Evolutionary conservation across 2,329 filamentous ascomycete genomes (phyloP).

Genomic region (Fusarium compactum): DNA sequence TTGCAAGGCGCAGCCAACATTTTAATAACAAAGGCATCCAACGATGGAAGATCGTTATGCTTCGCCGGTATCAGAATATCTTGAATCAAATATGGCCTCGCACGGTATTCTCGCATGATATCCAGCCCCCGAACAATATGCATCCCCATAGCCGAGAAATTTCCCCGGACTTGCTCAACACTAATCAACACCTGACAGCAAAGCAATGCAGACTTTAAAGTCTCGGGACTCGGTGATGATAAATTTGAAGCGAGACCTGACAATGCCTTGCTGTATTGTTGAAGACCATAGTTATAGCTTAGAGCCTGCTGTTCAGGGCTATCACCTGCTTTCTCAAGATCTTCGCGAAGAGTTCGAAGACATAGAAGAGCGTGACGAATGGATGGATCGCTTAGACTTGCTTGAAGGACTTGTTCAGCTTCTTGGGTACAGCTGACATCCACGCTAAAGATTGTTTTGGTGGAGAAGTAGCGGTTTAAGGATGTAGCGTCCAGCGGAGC

Average conservation of each 20-base stretch:
- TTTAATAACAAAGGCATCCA: slow-evolving; percentile 59
- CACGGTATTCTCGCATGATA: slow-evolving; percentile 58
- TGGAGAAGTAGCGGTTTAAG: slow-evolving; percentile 57
- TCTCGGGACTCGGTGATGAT: slow-evolving; percentile 48
- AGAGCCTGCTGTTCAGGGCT: slow-evolving; percentile 44
- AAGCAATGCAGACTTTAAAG: slow-evolving; percentile 55
- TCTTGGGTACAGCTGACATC: slow-evolving; percentile 54
- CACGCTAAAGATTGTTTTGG: slow-evolving; percentile 57
- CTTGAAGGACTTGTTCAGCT: slow-evolving; percentile 55
- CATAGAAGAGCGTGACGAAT: slow-evolving; percentile 57
- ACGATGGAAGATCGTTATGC: slow-evolving; percentile 51
- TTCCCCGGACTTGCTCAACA: slow-evolving; percentile 58
- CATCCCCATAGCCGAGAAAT: slow-evolving; percentile 57
- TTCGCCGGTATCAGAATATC: slow-evolving; percentile 50
- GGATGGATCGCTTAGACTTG: slow-evolving; percentile 51
- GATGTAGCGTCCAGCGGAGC: slow-evolving; percentile 49
- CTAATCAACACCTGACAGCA: slow-evolving; percentile 63
- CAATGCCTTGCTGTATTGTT: slow-evolving; percentile 58
- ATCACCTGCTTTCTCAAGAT: slow-evolving; percentile 54
- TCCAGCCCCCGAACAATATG: slow-evolving; percentile 58
- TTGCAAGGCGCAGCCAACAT: slow-evolving; percentile 58
- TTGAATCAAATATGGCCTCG: slow-evolving; percentile 51
- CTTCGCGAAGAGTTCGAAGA: slow-evolving; percentile 55
- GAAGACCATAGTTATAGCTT: slow-evolving; percentile 54
- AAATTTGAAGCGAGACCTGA: slow-evolving; percentile 55